Conservation (phyloP, 139 green algal species). For the Picochlorum sp. region DNA sequence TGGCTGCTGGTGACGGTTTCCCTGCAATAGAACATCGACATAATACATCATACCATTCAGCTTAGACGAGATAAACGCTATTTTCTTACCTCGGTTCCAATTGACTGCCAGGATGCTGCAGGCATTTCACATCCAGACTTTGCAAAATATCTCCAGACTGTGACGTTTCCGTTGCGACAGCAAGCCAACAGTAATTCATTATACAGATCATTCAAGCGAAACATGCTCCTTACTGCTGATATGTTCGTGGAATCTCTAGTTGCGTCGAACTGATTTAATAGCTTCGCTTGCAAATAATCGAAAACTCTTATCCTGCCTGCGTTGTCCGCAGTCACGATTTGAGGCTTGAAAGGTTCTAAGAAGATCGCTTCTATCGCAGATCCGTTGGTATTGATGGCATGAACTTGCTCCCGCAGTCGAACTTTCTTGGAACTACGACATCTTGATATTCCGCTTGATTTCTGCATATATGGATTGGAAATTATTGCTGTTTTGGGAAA, state of each 20-base stretch:
- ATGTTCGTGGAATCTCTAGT: background rate
- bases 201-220: conserved; percentile 68
- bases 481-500: background rate
- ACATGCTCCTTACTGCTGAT: conserved; percentile 10
- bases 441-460: conserved; percentile 1
- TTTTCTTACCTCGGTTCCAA: background rate
- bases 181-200: conserved; percentile 57
- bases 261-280: conserved; percentile 7
- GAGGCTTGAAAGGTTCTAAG: conserved; percentile 66
- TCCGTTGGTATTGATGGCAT: conserved; percentile 7
- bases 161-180: conserved; percentile 54
- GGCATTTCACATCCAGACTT: conserved; percentile 39
- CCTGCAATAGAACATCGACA: background rate
- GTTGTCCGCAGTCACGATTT: conserved; percentile 45
- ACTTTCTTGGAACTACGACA: background rate
- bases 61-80: background rate
- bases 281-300: conserved; percentile 28
- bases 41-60: background rate
- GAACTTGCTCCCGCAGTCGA: conserved; percentile 15
- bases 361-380: conserved; percentile 38
- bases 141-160: conserved; percentile 64
- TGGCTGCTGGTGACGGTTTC: background rate
- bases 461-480: conserved; percentile 1
- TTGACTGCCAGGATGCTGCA: conserved; percentile 62
- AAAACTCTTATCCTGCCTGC: conserved; percentile 49